Percentiles rank a stretch among this genome's conserved stretches.
Evolutionary conservation across 805 yeast genomes (phyloP).

Genomic region (Lipomyces spencermartinsiae): DNA sequence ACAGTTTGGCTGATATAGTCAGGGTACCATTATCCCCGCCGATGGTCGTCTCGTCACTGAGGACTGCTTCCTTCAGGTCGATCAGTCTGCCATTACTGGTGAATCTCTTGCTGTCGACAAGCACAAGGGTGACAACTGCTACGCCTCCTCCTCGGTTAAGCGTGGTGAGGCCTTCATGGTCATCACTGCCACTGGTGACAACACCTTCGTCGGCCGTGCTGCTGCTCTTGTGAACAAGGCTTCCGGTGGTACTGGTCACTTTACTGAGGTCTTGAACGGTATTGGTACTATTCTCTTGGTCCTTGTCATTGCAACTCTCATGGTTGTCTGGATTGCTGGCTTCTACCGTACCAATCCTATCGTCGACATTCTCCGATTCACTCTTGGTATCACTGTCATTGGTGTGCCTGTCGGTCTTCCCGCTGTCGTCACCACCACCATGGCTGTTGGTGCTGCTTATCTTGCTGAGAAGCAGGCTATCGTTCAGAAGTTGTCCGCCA

Average conservation of each 20-base stretch:
- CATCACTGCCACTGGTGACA: slow-evolving; percentile 94
- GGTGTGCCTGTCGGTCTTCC: slow-evolving; percentile 99
- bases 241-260: slow-evolving; percentile 91
- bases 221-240: slow-evolving; percentile 96
- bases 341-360: slow-evolving; percentile 91
- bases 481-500: slow-evolving; percentile 95
- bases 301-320: slow-evolving; percentile 82
- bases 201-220: slow-evolving; percentile 96
- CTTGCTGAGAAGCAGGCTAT: slow-evolving; percentile 96
- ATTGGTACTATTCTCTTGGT: slow-evolving; percentile 92
- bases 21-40: slow-evolving; percentile 87
- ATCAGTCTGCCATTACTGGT: slow-evolving; percentile 97
- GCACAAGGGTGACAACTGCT: slow-evolving; percentile 82
- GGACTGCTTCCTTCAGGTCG: slow-evolving; percentile 86
- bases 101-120: slow-evolving; percentile 96
- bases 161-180: slow-evolving; percentile 95
- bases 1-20: background rate
- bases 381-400: slow-evolving; percentile 92
- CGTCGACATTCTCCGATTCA: slow-evolving; percentile 87
- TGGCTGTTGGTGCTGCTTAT: slow-evolving; percentile 99
- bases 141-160: slow-evolving; percentile 93
- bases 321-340: slow-evolving; percentile 90
- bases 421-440: slow-evolving; percentile 97
- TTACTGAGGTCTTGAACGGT: slow-evolving; percentile 97
- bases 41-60: slow-evolving; percentile 90